These are phyloP conservation scores for Coemansia sp. DNA, from an alignment of 192 early-diverging fungal species.

Conservation along the genomic window DNA sequence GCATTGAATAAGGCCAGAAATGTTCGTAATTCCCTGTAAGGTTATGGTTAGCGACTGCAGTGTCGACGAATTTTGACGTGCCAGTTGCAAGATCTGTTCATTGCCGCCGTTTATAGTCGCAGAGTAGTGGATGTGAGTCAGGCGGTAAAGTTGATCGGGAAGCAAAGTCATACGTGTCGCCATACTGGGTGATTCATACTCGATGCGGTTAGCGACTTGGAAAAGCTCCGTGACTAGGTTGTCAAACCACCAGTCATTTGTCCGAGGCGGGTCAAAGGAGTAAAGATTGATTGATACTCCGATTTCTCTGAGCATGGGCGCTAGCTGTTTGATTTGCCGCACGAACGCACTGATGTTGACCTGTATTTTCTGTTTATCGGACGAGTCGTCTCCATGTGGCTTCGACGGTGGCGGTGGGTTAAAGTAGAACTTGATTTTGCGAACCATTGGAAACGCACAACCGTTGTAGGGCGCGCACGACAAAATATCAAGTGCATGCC, in stretches of 20 bases:
- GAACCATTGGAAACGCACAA: not conserved
- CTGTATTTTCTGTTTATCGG: not conserved
- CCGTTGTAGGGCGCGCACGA: not conserved
- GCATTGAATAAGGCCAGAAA: slow-evolving; percentile 4
- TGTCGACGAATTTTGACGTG: not conserved
- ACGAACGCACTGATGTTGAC: not conserved
- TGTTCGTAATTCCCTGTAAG: not conserved
- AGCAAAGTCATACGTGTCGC: not conserved
- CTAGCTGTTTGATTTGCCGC: not conserved
- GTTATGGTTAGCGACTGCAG: not conserved
- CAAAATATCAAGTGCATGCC: not conserved
- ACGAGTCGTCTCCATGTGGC: not conserved
- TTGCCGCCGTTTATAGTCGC: not conserved
- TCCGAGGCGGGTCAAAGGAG: not conserved
- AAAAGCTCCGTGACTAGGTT: not conserved
- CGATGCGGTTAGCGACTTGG: not conserved
- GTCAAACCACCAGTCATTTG: not conserved
- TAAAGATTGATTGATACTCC: not conserved
- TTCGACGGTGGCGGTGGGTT: not conserved
- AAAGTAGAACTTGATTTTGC: not conserved
- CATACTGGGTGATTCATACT: not conserved
- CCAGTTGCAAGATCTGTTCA: not conserved
- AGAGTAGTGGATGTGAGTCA: slow-evolving; percentile 2
- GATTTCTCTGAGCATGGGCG: not conserved
- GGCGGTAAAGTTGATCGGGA: not conserved